These are phyloP conservation scores for Periconia digitata DNA, from an alignment of 2,329 filamentous ascomycete species.

Conservation along the genomic window DNA sequence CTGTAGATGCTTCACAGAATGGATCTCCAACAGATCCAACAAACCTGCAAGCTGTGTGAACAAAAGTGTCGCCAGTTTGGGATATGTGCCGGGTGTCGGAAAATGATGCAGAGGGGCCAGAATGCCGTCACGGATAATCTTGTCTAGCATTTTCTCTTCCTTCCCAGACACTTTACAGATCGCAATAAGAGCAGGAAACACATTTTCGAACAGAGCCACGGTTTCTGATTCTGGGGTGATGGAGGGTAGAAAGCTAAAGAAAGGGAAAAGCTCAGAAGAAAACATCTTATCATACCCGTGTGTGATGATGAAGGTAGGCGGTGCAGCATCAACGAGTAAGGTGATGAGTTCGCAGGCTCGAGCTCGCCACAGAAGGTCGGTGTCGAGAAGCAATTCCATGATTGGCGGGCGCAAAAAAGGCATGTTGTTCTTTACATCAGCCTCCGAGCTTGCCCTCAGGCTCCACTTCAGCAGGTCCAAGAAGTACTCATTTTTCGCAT, in stretches of 20 bases:
- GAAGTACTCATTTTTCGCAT: slow-evolving; percentile 50
- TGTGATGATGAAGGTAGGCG: slow-evolving; percentile 55
- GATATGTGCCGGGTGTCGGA: slow-evolving; percentile 52
- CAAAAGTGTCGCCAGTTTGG: slow-evolving; percentile 59
- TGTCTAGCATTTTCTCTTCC: slow-evolving; percentile 44
- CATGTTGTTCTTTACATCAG: slow-evolving; percentile 61
- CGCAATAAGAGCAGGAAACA: slow-evolving; percentile 67
- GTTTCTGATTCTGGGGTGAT: slow-evolving; percentile 76
- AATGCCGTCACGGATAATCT: slow-evolving; percentile 46
- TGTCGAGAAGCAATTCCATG: slow-evolving; percentile 68
- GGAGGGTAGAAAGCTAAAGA: slow-evolving; percentile 74
- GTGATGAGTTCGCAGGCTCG: slow-evolving; percentile 59
- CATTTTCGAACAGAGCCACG: slow-evolving; percentile 61
- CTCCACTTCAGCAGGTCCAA: slow-evolving; percentile 65
- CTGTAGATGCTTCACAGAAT: slow-evolving; percentile 68
- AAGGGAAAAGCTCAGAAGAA: slow-evolving; percentile 68
- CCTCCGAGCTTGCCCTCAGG: slow-evolving; percentile 54
- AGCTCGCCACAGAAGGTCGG: slow-evolving; percentile 54
- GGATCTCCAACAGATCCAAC: slow-evolving; percentile 61
- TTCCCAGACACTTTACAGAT: slow-evolving; percentile 45
- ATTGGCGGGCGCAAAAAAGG: slow-evolving; percentile 69
- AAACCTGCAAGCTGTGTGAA: slow-evolving; percentile 54
- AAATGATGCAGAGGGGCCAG: slow-evolving; percentile 56
- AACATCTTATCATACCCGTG: slow-evolving; percentile 71
- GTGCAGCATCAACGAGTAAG: slow-evolving; percentile 58